Conservation (phyloP, 352 stramenopile genomes). For the Phytopythium helicoides region DNA sequence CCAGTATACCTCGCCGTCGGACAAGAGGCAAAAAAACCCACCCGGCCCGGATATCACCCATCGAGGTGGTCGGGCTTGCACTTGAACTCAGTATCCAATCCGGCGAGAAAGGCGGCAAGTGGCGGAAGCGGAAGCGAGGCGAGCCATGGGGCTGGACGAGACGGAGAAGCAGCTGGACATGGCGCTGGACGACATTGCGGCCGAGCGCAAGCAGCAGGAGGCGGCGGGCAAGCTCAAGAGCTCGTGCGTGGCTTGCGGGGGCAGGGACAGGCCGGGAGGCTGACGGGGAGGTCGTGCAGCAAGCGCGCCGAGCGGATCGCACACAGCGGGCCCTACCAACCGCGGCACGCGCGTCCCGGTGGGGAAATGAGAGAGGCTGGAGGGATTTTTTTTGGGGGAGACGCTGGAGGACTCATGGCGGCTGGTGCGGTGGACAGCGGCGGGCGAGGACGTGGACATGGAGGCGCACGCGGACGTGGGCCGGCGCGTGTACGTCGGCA, state of each 20-base stretch:
- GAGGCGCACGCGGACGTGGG: constrained; percentile 17
- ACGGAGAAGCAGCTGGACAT: constrained; percentile 75
- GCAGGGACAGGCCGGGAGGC: constrained; percentile 3
- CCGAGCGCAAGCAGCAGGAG: constrained; percentile 43
- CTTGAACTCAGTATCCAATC: constrained; percentile 14
- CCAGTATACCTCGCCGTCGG: too few species aligned
- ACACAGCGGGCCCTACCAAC: constrained; percentile 50
- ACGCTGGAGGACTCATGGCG: not conserved
- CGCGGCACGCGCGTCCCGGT: constrained; percentile 25
- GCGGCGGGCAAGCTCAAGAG: constrained; percentile 44
- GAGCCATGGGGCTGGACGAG: constrained; percentile 30
- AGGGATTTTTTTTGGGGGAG: not conserved
- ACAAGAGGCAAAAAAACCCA: too few species aligned
- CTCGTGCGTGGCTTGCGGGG: constrained; percentile 29
- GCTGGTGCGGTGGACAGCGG: not conserved
- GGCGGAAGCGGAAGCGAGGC: constrained; percentile 3
- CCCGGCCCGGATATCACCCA: too few species aligned
- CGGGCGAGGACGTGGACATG: constrained; percentile 24
- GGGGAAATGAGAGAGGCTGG: not conserved
- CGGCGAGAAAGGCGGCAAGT: not conserved
- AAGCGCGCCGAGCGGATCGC: constrained; percentile 64
- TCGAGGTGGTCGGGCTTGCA: too few species aligned
- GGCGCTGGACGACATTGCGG: constrained; percentile 62
- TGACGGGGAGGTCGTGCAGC: constrained; percentile 27
- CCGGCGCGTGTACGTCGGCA: constrained; percentile 82